phyloP scores from a whole-genome alignment of 345 rosid genomes.

The Mercurialis annua region DNA sequence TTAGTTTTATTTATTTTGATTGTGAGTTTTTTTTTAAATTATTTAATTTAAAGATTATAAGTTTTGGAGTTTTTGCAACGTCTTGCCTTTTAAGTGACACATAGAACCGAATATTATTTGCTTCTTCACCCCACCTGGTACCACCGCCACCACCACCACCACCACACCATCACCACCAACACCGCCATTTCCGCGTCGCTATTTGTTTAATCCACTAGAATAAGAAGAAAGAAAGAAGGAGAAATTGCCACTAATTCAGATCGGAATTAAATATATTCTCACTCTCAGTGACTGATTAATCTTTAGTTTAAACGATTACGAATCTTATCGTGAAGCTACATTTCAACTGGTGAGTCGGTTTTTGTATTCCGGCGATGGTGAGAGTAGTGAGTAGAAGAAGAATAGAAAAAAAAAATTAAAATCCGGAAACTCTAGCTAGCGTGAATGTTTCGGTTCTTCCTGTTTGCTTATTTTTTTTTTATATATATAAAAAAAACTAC shows the following conservation, averaged over 20 bases:
- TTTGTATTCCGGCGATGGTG: neutral
- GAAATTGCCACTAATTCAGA: slow-evolving; percentile 22
- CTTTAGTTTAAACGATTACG: too few relatives aligned
- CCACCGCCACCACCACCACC: slow-evolving; percentile 23
- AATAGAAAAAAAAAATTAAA: neutral
- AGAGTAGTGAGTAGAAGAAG: neutral
- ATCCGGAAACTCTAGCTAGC: slow-evolving; percentile 8
- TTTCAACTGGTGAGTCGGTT: slow-evolving; percentile 42
- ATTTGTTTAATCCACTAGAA: neutral
- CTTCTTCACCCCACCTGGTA: slow-evolving; percentile 18
- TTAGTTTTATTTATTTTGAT: neutral
- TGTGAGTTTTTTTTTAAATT: neutral
- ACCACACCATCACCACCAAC: slow-evolving; percentile 24
- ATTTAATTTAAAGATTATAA: neutral
- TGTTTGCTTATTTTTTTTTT: slow-evolving; percentile 1
- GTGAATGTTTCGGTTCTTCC: slow-evolving; percentile 12
- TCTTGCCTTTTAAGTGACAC: slow-evolving; percentile 41
- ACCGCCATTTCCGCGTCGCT: slow-evolving; percentile 1
- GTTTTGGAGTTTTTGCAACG: slow-evolving; percentile 33
- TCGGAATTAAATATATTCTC: too few relatives aligned
- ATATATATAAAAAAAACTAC: neutral
- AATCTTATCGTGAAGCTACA: slow-evolving; percentile 26
- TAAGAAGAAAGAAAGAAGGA: neutral
- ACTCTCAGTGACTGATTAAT: neutral
- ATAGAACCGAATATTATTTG: slow-evolving; percentile 20